Percentiles rank a stretch among this genome's conserved stretches.
Evolutionary conservation across 78 protist genomes (phyloP).

Genomic region (Guillardia theta): DNA sequence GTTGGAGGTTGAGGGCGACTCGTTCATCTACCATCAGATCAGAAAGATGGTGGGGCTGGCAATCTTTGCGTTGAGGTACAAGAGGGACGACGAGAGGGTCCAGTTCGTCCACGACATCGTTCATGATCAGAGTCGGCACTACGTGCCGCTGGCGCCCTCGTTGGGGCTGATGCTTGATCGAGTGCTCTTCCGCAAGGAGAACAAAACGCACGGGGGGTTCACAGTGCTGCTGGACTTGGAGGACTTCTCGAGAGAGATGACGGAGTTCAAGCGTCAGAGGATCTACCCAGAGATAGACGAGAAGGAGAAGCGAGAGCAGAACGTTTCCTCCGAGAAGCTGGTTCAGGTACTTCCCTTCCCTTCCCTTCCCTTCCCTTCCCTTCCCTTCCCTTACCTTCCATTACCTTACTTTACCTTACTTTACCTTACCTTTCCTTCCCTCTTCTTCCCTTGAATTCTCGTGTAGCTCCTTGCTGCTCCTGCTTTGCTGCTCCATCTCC

Average conservation of each 20-base stretch:
- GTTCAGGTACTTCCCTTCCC: background rate
- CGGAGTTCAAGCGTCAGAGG: background rate
- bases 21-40: conserved; percentile 30
- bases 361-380: background rate
- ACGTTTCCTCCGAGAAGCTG: background rate
- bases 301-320: background rate
- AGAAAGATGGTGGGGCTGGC: background rate
- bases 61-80: background rate
- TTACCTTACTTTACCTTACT: background rate
- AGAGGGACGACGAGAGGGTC: background rate
- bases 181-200: background rate
- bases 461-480: no score
- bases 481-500: no score
- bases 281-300: conserved; percentile 4
- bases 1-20: background rate
- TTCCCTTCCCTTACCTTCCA: background rate
- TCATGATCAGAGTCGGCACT: background rate
- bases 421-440: background rate
- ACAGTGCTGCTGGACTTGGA: background rate
- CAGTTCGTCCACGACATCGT: background rate
- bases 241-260: background rate
- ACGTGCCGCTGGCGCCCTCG: conserved; percentile 17
- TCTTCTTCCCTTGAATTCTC: background rate
- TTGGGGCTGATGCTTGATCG: conserved; percentile 11
- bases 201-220: conserved; percentile 1